Evolutionary conservation across 1,284 basidiomycete species (phyloP).

Genomic region (Ustilago bromivora): DNA sequence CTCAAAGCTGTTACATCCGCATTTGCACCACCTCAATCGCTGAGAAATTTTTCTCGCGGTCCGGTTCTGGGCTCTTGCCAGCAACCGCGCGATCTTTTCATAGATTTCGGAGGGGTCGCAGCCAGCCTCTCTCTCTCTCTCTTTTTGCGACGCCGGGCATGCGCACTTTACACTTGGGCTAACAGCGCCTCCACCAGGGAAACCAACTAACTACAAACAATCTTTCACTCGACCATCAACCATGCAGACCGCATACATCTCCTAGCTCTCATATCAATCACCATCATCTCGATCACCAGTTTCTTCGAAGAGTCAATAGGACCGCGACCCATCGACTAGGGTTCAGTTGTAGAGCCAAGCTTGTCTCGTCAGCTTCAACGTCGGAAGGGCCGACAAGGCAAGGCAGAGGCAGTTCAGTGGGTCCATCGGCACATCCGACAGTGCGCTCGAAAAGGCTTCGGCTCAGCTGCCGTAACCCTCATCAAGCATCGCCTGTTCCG

Average conservation of each 20-base stretch:
- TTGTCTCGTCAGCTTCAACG: background rate
- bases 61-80: too few relatives aligned
- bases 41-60: too few relatives aligned
- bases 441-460: background rate
- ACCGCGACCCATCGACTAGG: too few relatives aligned
- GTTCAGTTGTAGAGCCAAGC: too few relatives aligned
- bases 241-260: background rate
- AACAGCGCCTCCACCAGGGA: background rate
- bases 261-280: background rate
- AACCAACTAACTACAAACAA: background rate
- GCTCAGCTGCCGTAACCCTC: background rate
- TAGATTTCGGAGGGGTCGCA: too few relatives aligned
- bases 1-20: too few relatives aligned
- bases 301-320: background rate
- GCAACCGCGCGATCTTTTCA: too few relatives aligned
- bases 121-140: too few relatives aligned
- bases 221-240: background rate
- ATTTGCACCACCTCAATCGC: too few relatives aligned
- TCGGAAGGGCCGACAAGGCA: background rate
- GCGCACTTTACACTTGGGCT: too few relatives aligned
- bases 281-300: background rate
- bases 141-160: too few relatives aligned
- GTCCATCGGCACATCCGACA: background rate
- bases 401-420: background rate
- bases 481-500: background rate